Base-by-base conservation (phyloP, 805 yeast genomes). In the Starmerella bombi region DNA sequence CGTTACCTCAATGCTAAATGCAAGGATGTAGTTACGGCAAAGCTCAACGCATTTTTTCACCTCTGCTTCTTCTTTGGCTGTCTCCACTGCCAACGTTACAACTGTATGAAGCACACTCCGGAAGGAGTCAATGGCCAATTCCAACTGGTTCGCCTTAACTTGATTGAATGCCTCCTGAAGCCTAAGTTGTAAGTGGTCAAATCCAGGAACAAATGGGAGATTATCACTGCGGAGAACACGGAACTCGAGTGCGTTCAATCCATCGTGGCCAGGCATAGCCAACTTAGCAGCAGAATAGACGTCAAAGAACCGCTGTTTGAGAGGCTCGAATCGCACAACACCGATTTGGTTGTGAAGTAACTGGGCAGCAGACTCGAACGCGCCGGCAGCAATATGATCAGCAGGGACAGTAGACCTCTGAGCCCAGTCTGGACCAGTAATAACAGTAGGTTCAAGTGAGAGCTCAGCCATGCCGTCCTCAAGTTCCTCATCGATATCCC, bases 281-380 rank as follows among this genome's bases (percentile, higher is more conserved):
- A 83, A 66, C 63, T 84, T 83, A 29, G 81, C 74, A 28, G 93
- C 71, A 52, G 78, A 77, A 61, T 82, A 93, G 10, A 85, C 79
- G 53, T 84, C 88, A 59, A 81, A 51, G 66, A 91, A 91, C 46
- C 94, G 71, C 22, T 68, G 58, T 63, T 88, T 76, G 52, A 91
- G 70, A 12, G 97, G 97, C 55, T 77, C 93, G 58, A 93, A 88
- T 51, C 82, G 70, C 21, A 74, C 77, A 38, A 83, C 73, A 53
- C 96, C 98, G 34, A 78, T 68, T 62, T 93, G 98, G 55, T 88
- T 80, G 65, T 79, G 76, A 54, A 91, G 71, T 57, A 93, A 72
- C 54, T 85, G 93, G 30, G 95, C 91, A 29, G 97, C 99, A 40
- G 88, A 80, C 50, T 85, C 96, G 58, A 88, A 88, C 4, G 93